These are phyloP conservation scores for Fusarium hostae DNA, from an alignment of 2,329 filamentous ascomycete species.

Conservation along the genomic window DNA sequence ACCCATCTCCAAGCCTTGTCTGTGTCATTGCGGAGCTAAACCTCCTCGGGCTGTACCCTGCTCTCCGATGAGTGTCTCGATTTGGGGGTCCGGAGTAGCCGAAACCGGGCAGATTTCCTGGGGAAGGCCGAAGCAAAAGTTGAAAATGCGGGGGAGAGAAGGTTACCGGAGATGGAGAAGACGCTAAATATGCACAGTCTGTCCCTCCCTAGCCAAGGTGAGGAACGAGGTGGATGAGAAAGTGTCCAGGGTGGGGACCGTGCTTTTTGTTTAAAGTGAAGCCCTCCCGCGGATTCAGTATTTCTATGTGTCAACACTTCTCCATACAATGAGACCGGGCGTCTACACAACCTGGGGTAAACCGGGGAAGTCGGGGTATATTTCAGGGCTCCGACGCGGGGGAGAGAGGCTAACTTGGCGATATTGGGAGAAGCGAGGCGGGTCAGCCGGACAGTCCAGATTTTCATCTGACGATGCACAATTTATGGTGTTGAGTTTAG, in stretches of 20 bases:
- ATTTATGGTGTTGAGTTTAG: not conserved
- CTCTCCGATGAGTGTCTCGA: constrained; percentile 25
- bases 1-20: constrained; percentile 2
- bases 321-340: not conserved
- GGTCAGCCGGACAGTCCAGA: constrained; percentile 13
- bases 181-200: constrained; percentile 34
- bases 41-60: not conserved
- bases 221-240: not conserved
- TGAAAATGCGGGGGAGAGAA: constrained; percentile 11
- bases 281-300: not conserved
- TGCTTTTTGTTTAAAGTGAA: not conserved
- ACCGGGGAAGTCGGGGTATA: constrained; percentile 29
- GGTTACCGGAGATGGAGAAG: constrained; percentile 5
- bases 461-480: constrained; percentile 7
- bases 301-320: constrained; percentile 25
- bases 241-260: not conserved
- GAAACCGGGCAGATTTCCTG: constrained; percentile 26
- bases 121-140: constrained; percentile 5
- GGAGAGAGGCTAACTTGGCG: not conserved
- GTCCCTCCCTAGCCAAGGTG: constrained; percentile 30
- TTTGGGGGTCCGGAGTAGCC: constrained; percentile 29
- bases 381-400: not conserved
- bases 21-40: constrained; percentile 8
- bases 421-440: constrained; percentile 15
- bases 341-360: constrained; percentile 25